Conservation (phyloP, 352 stramenopile species). For the Thalassiosira exigua region DNA sequence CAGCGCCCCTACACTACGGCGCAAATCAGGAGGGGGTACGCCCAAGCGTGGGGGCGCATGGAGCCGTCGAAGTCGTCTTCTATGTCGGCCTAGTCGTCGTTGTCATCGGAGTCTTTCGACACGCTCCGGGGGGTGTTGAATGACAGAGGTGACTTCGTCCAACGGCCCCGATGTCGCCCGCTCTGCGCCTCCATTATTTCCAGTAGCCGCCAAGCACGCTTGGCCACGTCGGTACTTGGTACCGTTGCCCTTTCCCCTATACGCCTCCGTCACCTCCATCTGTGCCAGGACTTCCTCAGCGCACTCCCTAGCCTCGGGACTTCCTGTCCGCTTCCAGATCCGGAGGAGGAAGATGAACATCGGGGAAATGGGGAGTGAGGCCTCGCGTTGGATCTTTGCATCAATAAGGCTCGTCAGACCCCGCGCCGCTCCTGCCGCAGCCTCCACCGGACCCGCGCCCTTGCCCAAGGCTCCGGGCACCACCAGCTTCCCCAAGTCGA, state of each 20-base stretch:
- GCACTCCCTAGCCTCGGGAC: slow-evolving; percentile 41
- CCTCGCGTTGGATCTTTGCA: slow-evolving; percentile 48
- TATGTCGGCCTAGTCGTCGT: no score
- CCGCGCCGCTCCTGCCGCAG: slow-evolving; percentile 1
- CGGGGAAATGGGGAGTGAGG: slow-evolving; percentile 28
- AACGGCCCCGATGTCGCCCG: neutral
- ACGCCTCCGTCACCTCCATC: slow-evolving; percentile 44
- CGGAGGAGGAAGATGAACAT: slow-evolving; percentile 43
- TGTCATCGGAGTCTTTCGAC: no score
- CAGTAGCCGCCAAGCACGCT: slow-evolving; percentile 35
- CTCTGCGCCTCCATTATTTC: slow-evolving; percentile 42
- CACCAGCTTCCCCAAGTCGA: no score
- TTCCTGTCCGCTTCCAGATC: slow-evolving; percentile 36
- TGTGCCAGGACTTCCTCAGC: slow-evolving; percentile 49
- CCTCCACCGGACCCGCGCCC: neutral
- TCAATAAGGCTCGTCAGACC: slow-evolving; percentile 36
- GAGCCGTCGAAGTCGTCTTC: neutral
- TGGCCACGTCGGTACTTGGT: slow-evolving; percentile 22
- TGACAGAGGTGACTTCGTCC: neutral
- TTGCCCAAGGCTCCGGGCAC: no score
- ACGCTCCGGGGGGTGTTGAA: no score
- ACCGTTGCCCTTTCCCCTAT: no score
- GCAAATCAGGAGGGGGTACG: slow-evolving; percentile 37
- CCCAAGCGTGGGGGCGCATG: slow-evolving; percentile 1
- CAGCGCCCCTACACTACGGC: no score